These are phyloP conservation scores for Hymenoscyphus infarciens DNA, from an alignment of 2,329 filamentous ascomycete species.

Conservation along the genomic window DNA sequence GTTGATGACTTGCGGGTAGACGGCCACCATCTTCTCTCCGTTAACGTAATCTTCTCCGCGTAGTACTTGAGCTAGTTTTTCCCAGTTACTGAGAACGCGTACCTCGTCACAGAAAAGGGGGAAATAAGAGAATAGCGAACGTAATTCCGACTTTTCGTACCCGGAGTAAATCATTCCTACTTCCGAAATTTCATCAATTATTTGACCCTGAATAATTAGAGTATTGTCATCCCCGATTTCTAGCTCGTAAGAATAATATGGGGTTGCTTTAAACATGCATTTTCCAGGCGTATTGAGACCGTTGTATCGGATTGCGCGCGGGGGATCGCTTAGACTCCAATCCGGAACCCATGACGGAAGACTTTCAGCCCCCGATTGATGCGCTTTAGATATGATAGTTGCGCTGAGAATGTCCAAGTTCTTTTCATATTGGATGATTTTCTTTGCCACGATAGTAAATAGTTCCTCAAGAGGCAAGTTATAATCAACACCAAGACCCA, in stretches of 20 bases:
- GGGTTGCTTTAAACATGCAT: background rate
- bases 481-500: background rate
- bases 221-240: background rate
- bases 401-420: background rate
- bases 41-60: background rate
- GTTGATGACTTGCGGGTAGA: background rate
- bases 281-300: background rate
- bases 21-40: background rate
- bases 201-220: background rate
- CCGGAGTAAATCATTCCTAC: background rate
- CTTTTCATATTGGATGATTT: background rate
- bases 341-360: background rate
- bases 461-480: background rate
- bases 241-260: background rate
- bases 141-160: background rate
- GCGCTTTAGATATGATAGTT: background rate
- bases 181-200: background rate
- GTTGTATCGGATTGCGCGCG: background rate
- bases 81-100: background rate
- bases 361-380: background rate
- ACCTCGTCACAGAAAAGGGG: background rate
- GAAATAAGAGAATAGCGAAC: background rate
- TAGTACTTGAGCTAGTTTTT: background rate
- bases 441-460: background rate
- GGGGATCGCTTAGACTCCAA: background rate